These are phyloP conservation scores for Podospora tetraspora DNA, from an alignment of 495 filamentous ascomycete species.

Conservation along the genomic window DNA sequence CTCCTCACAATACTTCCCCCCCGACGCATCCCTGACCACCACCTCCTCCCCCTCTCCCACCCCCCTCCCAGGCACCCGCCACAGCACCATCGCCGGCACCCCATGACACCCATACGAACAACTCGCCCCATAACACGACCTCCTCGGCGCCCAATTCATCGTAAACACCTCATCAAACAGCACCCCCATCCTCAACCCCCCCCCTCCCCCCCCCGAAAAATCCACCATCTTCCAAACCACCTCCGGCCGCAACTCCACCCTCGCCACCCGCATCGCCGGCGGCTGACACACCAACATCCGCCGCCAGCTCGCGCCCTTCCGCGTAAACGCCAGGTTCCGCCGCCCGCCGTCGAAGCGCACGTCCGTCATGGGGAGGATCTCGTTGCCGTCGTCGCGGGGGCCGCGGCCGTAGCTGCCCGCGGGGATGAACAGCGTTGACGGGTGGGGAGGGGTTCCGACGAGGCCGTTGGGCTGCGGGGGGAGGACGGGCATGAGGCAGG, in stretches of 20 bases:
- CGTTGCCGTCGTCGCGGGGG: not conserved
- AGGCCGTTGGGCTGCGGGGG: not conserved
- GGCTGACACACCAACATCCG: conserved; percentile 17
- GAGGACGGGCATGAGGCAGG: not conserved
- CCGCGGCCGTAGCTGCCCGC: not conserved
- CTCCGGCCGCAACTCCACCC: not conserved
- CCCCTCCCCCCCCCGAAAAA: not conserved
- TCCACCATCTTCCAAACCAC: not conserved
- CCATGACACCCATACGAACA: not conserved
- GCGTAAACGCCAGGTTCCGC: conserved; percentile 6
- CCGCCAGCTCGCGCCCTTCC: conserved; percentile 17
- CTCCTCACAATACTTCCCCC: not conserved
- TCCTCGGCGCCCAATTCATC: not conserved
- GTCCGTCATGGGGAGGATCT: not conserved
- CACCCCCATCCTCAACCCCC: conserved; percentile 12
- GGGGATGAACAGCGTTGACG: not conserved
- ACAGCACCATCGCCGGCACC: not conserved
- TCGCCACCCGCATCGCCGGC: conserved; percentile 6
- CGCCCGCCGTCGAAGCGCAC: not conserved
- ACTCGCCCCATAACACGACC: not conserved
- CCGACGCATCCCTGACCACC: not conserved
- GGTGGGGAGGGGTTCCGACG: not conserved
- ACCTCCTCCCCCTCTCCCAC: not conserved
- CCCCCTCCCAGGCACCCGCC: not conserved
- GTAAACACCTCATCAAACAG: conserved; percentile 6